Percentiles rank a stretch among this genome's conserved stretches.
These are phyloP conservation scores for Globisporangium parvum DNA, from an alignment of 352 stramenopile species.

Conservation along the genomic window DNA sequence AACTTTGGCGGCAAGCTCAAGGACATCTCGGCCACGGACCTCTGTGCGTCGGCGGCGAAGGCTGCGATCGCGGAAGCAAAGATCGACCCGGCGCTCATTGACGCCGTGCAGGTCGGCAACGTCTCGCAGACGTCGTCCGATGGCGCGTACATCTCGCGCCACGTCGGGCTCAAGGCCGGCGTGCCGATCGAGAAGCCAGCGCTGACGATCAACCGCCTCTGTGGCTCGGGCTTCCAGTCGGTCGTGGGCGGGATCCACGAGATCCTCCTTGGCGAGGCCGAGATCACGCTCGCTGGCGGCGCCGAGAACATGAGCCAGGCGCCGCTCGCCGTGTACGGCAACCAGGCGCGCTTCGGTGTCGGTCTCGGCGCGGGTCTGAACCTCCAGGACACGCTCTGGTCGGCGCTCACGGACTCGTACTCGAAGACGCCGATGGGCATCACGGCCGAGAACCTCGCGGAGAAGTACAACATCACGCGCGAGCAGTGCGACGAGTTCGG, in stretches of 20 bases:
- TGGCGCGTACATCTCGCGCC: constrained; percentile 92
- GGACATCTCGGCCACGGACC: constrained; percentile 87
- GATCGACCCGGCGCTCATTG: constrained; percentile 86
- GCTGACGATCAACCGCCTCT: constrained; percentile 97
- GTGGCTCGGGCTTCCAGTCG: constrained; percentile 96
- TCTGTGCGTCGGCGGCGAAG: constrained; percentile 84
- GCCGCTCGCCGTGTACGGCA: constrained; percentile 89
- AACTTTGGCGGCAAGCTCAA: constrained; percentile 94
- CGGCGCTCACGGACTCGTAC: constrained; percentile 95
- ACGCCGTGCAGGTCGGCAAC: constrained; percentile 95
- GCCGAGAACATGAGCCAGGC: constrained; percentile 96
- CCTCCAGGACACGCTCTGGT: constrained; percentile 95
- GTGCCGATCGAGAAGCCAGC: constrained; percentile 87
- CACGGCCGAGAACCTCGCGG: constrained; percentile 97
- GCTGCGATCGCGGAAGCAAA: constrained; percentile 70
- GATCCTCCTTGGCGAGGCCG: constrained; percentile 87
- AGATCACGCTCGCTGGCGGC: constrained; percentile 88
- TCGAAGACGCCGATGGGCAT: constrained; percentile 96
- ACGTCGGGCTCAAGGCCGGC: constrained; percentile 91
- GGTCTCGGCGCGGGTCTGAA: constrained; percentile 89
- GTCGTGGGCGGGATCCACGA: constrained; percentile 90
- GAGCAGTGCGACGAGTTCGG: constrained; percentile 95
- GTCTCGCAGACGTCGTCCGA: constrained; percentile 93
- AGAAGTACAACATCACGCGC: constrained; percentile 91
- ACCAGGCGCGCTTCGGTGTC: constrained; percentile 91